Evolutionary conservation across 352 stramenopile species (phyloP), one percentile per base, ranked within the genome.

Genomic region (Phytophthora ohioensis): DNA sequence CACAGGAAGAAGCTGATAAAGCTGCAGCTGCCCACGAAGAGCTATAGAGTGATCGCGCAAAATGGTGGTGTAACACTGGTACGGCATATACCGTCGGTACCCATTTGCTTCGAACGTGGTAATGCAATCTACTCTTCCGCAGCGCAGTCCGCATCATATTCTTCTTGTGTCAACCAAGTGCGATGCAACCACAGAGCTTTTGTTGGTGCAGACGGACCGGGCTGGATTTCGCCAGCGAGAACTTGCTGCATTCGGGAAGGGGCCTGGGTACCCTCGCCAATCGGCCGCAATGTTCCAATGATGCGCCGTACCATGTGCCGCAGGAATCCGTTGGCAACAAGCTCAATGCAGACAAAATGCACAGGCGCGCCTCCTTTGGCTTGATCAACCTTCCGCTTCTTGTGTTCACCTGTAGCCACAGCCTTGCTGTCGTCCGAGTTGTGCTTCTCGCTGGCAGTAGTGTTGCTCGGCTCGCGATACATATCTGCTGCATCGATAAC

Each of bases 241-340:
- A 96, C 84, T n/a, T 91, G 70, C 52, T 90, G 76, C 77, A 95
- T 91, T 55, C 73, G 77, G 12, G 36, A 79, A 3, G 82, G 73
- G 3, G 82, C 75, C 31, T 84, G 78, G 3, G 78, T 81, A 9
- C 89, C 87, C 78, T 95, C 87, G n/a, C 76, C 87, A 67, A 96
- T 94, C 4, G 80, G 85, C 8, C 89, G 84, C 42, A 92, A 54
- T 6, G 86, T 96, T 46, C 89, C 89, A 11, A 96, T 79, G 67
- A 96, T 96, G 5, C 89, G 86, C 9, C 89, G 86, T 65, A 96
- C 86, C 89, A 96, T 96, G 73, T 96, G 89, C 11, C 89, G 72
- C n/a, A 96, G 66, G 59, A 96, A 96, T 4, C 89, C 89, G 47
- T 91, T 95, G 31, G 87, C 89, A 42, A 93, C 69, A 27, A 96